Evolutionary conservation across 2,329 filamentous ascomycete species (phyloP).

Genomic region (Colletotrichum tropicale): DNA sequence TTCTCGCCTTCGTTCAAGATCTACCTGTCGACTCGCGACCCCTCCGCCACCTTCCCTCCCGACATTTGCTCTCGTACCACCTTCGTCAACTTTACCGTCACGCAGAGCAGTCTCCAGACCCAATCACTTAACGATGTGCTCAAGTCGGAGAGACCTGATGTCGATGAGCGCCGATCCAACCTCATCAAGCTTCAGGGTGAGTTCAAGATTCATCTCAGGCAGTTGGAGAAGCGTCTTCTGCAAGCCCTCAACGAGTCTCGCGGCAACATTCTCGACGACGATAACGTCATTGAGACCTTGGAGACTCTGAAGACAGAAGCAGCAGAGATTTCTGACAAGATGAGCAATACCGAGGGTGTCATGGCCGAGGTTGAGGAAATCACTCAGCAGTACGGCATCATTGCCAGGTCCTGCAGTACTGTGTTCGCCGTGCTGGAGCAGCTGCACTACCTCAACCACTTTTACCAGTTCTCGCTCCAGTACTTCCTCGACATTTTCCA

Average conservation of each 20-base stretch:
- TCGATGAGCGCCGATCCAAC: constrained; percentile 94
- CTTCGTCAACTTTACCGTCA: constrained; percentile 99
- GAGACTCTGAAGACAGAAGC: constrained; percentile 98
- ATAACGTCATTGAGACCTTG: constrained; percentile 96
- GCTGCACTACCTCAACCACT: constrained; percentile 97
- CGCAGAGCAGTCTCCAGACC: constrained; percentile 97
- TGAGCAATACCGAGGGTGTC: constrained; percentile 94
- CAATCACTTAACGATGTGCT: constrained; percentile 97
- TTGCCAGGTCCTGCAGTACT: constrained; percentile 93
- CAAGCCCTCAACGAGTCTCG: constrained; percentile 97
- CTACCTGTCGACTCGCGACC: constrained; percentile 93
- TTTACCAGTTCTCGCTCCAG: constrained; percentile 98
- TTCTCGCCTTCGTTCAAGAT: constrained; percentile 97
- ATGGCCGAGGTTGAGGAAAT: constrained; percentile 98
- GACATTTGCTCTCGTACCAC: constrained; percentile 98
- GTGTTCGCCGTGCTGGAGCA: constrained; percentile 97
- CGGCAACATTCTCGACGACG: constrained; percentile 97
- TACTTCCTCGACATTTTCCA: constrained; percentile 99
- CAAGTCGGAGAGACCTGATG: constrained; percentile 95
- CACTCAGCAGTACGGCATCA: constrained; percentile 90
- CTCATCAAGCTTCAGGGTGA: constrained; percentile 98
- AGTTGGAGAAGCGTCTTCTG: constrained; percentile 91
- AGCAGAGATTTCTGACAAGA: constrained; percentile 94
- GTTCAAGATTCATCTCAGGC: constrained; percentile 96
- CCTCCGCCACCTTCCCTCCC: constrained; percentile 92